Conservation (phyloP, 1,284 basidiomycete genomes). For the Leccinum griseonigrum region DNA sequence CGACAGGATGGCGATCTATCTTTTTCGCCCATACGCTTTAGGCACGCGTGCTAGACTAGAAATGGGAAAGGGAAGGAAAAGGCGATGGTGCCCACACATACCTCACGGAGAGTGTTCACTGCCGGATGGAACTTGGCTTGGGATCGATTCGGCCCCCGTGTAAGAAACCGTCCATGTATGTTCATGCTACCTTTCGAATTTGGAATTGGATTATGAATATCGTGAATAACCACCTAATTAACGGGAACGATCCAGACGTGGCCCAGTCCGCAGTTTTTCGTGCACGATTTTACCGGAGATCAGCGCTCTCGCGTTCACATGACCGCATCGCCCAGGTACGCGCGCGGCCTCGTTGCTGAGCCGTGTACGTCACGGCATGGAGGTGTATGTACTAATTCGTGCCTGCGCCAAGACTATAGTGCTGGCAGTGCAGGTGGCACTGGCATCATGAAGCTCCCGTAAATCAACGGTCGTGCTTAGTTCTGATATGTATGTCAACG, state of each 20-base stretch:
- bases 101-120: background rate
- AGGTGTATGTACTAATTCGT: background rate
- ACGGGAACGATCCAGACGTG: background rate
- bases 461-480: background rate
- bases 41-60: background rate
- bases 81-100: background rate
- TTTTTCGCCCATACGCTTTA: background rate
- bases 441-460: background rate
- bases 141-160: slow-evolving; percentile 7
- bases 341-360: slow-evolving; percentile 7
- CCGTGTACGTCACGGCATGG: slow-evolving; percentile 12
- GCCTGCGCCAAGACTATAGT: background rate
- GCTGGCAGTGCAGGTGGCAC: background rate
- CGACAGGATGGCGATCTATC: slow-evolving; percentile 12
- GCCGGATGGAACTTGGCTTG: background rate
- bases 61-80: slow-evolving; percentile 2
- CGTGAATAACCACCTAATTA: background rate
- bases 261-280: background rate
- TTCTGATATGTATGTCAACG: background rate
- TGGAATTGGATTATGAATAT: slow-evolving; percentile 10
- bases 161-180: slow-evolving; percentile 15
- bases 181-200: slow-evolving; percentile 4
- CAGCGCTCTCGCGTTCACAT: slow-evolving; percentile 2
- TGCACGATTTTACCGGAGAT: background rate
- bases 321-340: slow-evolving; percentile 12